A percentile compares a stretch with the other conserved stretches of the same genome.
phyloP scores from a whole-genome alignment of 139 green algal species.

The Coelastrella sp. region DNA sequence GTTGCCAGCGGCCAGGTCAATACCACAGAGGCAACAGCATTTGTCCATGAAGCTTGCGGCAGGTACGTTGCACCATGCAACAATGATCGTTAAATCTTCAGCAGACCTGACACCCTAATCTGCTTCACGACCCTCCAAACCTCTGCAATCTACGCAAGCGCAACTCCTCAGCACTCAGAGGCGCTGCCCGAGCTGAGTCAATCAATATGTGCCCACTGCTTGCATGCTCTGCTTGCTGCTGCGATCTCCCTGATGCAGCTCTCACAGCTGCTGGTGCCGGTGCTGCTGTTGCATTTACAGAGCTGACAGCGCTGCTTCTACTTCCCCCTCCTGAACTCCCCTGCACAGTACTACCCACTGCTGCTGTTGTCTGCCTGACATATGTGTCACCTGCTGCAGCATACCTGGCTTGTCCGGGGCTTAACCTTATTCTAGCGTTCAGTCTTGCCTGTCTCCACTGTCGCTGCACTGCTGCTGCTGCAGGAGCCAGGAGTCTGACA shows the following conservation, averaged over 20 bases:
- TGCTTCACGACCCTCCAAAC: conserved; percentile 5
- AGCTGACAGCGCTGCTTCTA: background rate
- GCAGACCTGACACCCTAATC: background rate
- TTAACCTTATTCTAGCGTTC: background rate
- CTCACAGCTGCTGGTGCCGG: background rate
- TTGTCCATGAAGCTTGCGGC: no score
- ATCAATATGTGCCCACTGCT: background rate
- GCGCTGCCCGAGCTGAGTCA: background rate
- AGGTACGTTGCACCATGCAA: no score
- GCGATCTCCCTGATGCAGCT: background rate
- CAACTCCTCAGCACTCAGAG: conserved; percentile 40
- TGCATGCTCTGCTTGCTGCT: background rate
- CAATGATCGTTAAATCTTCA: no score
- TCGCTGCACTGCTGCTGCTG: background rate
- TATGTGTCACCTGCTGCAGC: background rate
- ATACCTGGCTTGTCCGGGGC: background rate
- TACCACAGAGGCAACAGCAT: no score
- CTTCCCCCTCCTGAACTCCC: background rate
- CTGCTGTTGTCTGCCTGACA: background rate
- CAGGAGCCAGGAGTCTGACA: conserved; percentile 55
- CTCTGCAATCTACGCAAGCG: conserved; percentile 14
- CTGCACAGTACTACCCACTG: background rate
- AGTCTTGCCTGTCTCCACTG: background rate
- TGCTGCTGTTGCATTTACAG: background rate
- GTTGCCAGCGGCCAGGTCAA: no score